These are phyloP conservation scores for Pyrenochaeta sp. DNA, from an alignment of 2,329 filamentous ascomycete genomes.

Conservation along the genomic window DNA sequence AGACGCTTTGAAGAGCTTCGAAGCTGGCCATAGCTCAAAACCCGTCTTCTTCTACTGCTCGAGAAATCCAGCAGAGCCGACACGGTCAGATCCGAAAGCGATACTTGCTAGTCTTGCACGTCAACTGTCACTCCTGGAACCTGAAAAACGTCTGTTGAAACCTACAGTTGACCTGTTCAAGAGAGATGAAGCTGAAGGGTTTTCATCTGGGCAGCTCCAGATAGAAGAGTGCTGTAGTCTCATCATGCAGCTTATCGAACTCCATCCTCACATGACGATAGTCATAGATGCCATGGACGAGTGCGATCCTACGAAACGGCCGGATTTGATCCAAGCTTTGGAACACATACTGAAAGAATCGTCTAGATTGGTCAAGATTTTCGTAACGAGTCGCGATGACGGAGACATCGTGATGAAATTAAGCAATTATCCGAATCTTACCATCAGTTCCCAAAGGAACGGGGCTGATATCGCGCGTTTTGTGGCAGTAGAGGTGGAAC, in stretches of 20 bases:
- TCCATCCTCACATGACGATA: conserved; percentile 32
- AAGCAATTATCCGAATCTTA: conserved; percentile 30
- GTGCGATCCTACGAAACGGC: conserved; percentile 28
- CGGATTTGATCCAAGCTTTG: conserved; percentile 32
- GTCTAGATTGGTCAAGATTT: conserved; percentile 40
- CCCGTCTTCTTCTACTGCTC: conserved; percentile 31
- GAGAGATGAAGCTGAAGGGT: conserved; percentile 16
- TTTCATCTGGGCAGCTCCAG: conserved; percentile 20
- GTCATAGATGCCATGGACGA: conserved; percentile 49
- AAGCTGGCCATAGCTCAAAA: conserved; percentile 12
- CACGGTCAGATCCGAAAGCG: conserved; percentile 16
- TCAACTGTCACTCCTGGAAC: conserved; percentile 16
- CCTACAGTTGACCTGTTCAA: conserved; percentile 17
- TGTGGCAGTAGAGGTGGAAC: conserved; percentile 8
- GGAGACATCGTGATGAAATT: conserved; percentile 23
- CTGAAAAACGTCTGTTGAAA: conserved; percentile 13
- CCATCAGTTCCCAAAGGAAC: conserved; percentile 33
- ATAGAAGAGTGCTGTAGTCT: conserved; percentile 14
- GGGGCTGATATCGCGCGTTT: conserved; percentile 35
- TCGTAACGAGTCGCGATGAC: conserved; percentile 47
- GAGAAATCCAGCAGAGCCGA: conserved; percentile 21
- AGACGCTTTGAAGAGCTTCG: conserved; percentile 14
- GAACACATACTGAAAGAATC: conserved; percentile 32
- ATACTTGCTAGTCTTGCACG: conserved; percentile 27
- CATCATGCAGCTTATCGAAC: conserved; percentile 29